phyloP scores from a whole-genome alignment of 768 basidiomycete species.

The Daedalea quercina region DNA sequence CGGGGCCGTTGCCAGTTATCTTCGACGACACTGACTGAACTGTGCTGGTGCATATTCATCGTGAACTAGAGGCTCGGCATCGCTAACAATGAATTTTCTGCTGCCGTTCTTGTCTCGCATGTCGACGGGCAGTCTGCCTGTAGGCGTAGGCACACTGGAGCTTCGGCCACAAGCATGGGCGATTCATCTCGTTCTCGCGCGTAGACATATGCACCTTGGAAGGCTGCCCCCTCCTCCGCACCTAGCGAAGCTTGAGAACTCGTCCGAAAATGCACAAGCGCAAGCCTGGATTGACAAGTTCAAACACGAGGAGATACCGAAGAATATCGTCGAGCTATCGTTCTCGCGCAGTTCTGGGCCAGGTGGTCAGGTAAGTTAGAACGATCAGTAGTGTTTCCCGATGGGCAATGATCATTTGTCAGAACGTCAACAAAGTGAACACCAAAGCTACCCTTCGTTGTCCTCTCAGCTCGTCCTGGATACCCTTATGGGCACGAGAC shows the following conservation, averaged over 20 bases:
- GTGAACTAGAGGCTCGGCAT: too few species aligned
- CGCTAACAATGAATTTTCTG: too few species aligned
- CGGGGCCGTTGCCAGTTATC: too few species aligned
- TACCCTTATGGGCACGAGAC: conserved; percentile 59
- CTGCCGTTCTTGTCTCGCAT: too few species aligned
- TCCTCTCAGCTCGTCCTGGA: conserved; percentile 51
- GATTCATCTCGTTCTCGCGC: not conserved
- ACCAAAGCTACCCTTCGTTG: conserved; percentile 71
- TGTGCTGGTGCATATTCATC: too few species aligned
- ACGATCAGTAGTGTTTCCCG: not conserved
- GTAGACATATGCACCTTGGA: not conserved
- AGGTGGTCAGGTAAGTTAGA: conserved; percentile 62
- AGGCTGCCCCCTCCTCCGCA: conserved; percentile 35
- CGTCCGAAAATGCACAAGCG: conserved; percentile 40
- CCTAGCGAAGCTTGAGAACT: conserved; percentile 27
- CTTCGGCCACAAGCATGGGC: too few species aligned
- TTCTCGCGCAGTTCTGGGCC: conserved; percentile 82
- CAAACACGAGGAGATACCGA: conserved; percentile 38
- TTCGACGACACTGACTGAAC: too few species aligned
- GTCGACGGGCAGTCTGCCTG: too few species aligned
- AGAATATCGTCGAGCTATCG: conserved; percentile 47
- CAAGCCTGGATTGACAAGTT: conserved; percentile 51
- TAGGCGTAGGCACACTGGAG: too few species aligned
- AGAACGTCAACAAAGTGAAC: conserved; percentile 90
- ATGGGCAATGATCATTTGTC: conserved; percentile 1